Percentiles rank a stretch among this genome's conserved stretches.
Evolutionary conservation across 306 rosid species (phyloP).

Genomic region (Rosa lucieae): DNA sequence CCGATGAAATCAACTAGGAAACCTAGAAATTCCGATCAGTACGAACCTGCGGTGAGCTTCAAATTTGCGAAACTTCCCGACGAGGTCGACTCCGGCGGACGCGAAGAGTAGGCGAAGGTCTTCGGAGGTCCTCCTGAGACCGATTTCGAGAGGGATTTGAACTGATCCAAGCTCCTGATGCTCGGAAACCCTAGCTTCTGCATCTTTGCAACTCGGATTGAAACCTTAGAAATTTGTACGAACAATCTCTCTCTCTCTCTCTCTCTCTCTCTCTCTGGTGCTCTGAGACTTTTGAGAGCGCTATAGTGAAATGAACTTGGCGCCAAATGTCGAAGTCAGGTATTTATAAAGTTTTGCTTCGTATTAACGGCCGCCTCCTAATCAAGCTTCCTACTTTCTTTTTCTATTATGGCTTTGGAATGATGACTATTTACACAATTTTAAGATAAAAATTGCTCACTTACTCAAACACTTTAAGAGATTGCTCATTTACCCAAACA

Average conservation of each 20-base stretch:
- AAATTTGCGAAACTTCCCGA: too few species aligned
- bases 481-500: too few species aligned
- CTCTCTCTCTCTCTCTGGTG: slow-evolving; percentile 17
- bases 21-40: too few species aligned
- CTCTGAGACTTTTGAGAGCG: slow-evolving; percentile 10
- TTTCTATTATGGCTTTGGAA: too few species aligned
- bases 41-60: too few species aligned
- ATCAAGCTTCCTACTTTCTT: not conserved
- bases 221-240: slow-evolving; percentile 33
- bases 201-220: slow-evolving; percentile 29
- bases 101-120: too few species aligned
- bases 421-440: too few species aligned
- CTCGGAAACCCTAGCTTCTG: slow-evolving; percentile 62
- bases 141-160: slow-evolving; percentile 58
- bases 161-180: slow-evolving; percentile 71
- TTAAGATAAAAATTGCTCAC: too few species aligned
- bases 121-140: too few species aligned
- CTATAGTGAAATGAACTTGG: slow-evolving; percentile 28
- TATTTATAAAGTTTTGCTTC: slow-evolving; percentile 16
- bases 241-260: not conserved
- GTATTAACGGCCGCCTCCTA: not conserved
- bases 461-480: too few species aligned
- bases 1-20: too few species aligned
- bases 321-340: slow-evolving; percentile 32
- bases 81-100: too few species aligned